Evolutionary conservation across 352 stramenopile genomes (phyloP), one percentile per base, ranked within the genome.

Genomic region (Pythium phragmiticola): DNA sequence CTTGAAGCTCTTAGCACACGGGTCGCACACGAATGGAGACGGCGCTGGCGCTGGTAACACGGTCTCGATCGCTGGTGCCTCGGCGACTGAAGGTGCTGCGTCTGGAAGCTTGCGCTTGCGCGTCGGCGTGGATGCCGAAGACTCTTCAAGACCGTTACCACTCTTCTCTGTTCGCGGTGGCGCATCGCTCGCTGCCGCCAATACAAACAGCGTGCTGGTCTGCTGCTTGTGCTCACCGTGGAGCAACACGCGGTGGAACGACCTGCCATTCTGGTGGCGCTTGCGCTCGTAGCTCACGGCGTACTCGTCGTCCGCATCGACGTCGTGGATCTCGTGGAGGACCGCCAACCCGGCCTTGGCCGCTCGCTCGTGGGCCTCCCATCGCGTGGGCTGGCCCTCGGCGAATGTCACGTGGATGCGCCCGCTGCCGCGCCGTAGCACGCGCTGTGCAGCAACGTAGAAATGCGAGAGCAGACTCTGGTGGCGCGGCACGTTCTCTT

Each of bases 381-480:
- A 96, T 17, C 84, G 82, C 70, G 91, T 76, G 4, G 82, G 70
- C 54, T 96, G 88, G 2, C 83, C 85, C 16, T 85, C 72, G 1
- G 88, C 87, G 19, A 96, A 65, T 33, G 88, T 90, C 43, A 96
- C 59, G 36, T 86, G 72, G 37, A 94, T 74, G 21, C 75, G 60
- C 2, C 76, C 76, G 1, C 58, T 19, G 36, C 7, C 62, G 9
- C 19, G 33, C n/a, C 58, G 42, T 28, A 90, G 57, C 9, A 93
- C 63, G 9, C 77, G 64, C 26, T 79, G 46, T 7, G 80, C 81
- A 7, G 89, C 89, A 54, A 84, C 65, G 66, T 94, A 97, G 46
- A 98, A 95, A 68, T 98, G 94, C 45, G 80, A 90, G 17, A 98
- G 67, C 63, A 98, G 89, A 57, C 83, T 84, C 54, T 80, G 82